phyloP scores from a whole-genome alignment of 768 basidiomycete species.

The Boletus rubroflammeus region DNA sequence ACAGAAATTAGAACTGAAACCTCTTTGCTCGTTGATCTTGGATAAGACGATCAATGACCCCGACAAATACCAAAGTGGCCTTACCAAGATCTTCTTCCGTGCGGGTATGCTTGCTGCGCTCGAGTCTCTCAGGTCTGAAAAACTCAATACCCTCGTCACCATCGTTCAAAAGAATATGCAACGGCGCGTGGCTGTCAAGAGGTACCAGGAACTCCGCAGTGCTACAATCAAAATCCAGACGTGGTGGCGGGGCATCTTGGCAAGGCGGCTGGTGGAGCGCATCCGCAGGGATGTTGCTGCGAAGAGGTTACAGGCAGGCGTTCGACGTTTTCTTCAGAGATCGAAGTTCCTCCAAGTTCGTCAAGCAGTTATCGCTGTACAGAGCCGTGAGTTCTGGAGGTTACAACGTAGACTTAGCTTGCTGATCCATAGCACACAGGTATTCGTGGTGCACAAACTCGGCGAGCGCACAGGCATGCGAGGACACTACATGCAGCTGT shows the following conservation, averaged over 20 bases:
- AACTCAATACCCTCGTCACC: constrained; percentile 88
- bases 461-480: constrained; percentile 54
- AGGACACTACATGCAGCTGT: constrained; percentile 61
- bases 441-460: constrained; percentile 70
- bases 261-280: constrained; percentile 62
- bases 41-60: constrained; percentile 84
- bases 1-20: constrained; percentile 71
- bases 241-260: constrained; percentile 90
- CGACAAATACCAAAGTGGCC: constrained; percentile 95
- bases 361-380: constrained; percentile 64
- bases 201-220: constrained; percentile 64
- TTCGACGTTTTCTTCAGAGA: constrained; percentile 72
- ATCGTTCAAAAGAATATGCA: constrained; percentile 98
- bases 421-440: constrained; percentile 39
- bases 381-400: constrained; percentile 66
- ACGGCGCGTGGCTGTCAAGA: constrained; percentile 77
- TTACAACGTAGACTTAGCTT: background rate
- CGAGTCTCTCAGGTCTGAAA: constrained; percentile 83
- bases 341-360: constrained; percentile 62
- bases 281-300: constrained; percentile 76
- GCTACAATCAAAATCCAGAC: constrained; percentile 87
- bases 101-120: constrained; percentile 97
- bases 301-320: constrained; percentile 66
- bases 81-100: constrained; percentile 98
- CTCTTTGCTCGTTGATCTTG: constrained; percentile 81